Percentiles rank a stretch among this genome's conserved stretches.
These are phyloP conservation scores for Parafenestella ontariensis DNA, from an alignment of 2,329 filamentous ascomycete genomes.

Conservation along the genomic window DNA sequence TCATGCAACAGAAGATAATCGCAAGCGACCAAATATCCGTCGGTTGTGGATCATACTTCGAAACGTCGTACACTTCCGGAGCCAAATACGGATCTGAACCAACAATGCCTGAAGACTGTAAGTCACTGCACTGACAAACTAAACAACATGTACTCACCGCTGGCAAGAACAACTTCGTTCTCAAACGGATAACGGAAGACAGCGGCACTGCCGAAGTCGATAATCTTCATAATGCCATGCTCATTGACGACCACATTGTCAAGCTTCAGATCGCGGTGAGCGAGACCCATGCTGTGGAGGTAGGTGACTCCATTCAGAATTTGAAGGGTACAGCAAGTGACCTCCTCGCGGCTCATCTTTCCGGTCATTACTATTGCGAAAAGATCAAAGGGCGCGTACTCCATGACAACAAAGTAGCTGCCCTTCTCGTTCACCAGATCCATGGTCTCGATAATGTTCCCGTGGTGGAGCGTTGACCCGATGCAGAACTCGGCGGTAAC, in stretches of 20 bases:
- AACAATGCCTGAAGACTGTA: slow-evolving; percentile 66
- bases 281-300: slow-evolving; percentile 91
- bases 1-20: slow-evolving; percentile 99
- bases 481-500: slow-evolving; percentile 98
- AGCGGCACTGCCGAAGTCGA: slow-evolving; percentile 96
- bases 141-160: slow-evolving; percentile 64
- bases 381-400: slow-evolving; percentile 93
- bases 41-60: slow-evolving; percentile 91
- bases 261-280: slow-evolving; percentile 92
- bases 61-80: slow-evolving; percentile 93
- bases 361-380: slow-evolving; percentile 99
- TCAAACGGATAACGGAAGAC: slow-evolving; percentile 99
- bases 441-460: slow-evolving; percentile 97
- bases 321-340: slow-evolving; percentile 90
- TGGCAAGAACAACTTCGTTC: slow-evolving; percentile 80
- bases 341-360: slow-evolving; percentile 91
- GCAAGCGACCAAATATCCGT: slow-evolving; percentile 98
- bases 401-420: slow-evolving; percentile 99
- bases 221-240: slow-evolving; percentile 98
- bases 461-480: slow-evolving; percentile 93
- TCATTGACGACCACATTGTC: slow-evolving; percentile 98
- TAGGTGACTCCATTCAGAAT: slow-evolving; percentile 95
- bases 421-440: slow-evolving; percentile 95
- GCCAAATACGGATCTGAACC: slow-evolving; percentile 95
- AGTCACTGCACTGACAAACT: slow-evolving; percentile 13